Base-by-base conservation (phyloP, 257 asterid species). In the Salvia rosmarinus region DNA sequence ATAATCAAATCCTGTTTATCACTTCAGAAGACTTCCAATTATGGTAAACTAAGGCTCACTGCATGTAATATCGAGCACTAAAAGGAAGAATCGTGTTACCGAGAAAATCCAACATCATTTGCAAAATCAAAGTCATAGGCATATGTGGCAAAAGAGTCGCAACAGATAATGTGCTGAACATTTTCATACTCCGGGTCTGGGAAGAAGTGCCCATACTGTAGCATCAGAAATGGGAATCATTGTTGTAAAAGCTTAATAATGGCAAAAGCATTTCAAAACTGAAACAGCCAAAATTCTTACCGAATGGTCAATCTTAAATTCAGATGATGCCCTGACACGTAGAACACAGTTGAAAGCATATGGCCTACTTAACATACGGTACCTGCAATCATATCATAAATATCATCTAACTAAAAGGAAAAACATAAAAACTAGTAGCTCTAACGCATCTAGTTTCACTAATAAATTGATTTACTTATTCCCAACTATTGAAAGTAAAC, bases 121-220 rank as follows among this genome's bases (percentile, higher is more conserved):
- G 52, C 91, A 82, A 95, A 95, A 77, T 95, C 98, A 73, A 95
- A 95, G 83, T 95, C 98, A 78, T 91, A 95, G 49, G 96, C 98
- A 78, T 95, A 95, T 69, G 99, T 91, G 68, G 96, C 99, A 68
- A 88, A 95, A 55, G 96, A 85, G 84, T 95, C 99, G 19, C 99
- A 95, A 78, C 97, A 91, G 78, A 91, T 91, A 67, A 95, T 83
- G 75, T 95, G 99, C 77, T 95, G 99, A 70, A 95, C 98, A 71
- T 95, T 91, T 83, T 86, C 99, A 73, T 91, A 95, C 77, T 88
- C 96, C 3, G 99, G 98, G 77, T 95, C 99, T 14, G 99, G 98
- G 81, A 95, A 95, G 86, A 89, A 95, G 84, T 95, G 99, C 40
- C 99, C 99, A 79, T 89, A 95, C 99, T 95, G 98, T 74, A 75